These are phyloP conservation scores for Annulohypoxylon maeteangense DNA, from an alignment of 495 filamentous ascomycete genomes.

Conservation along the genomic window DNA sequence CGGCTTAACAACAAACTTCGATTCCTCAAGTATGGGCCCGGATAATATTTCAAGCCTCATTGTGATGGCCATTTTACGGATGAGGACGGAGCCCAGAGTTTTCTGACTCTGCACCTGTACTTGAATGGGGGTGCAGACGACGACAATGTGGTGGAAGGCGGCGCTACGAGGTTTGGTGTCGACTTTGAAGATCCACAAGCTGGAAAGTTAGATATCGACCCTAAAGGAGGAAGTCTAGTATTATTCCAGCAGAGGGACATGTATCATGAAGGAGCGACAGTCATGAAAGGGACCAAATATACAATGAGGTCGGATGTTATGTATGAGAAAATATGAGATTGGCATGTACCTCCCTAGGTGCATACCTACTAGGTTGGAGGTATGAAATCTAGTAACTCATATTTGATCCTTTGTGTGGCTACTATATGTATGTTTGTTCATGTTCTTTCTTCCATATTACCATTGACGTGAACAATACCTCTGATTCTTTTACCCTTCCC, in stretches of 20 bases:
- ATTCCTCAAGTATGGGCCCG: slow-evolving; percentile 78
- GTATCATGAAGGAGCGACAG: slow-evolving; percentile 76
- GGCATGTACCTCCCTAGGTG: too few relatives aligned
- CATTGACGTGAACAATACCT: neutral
- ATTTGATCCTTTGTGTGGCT: neutral
- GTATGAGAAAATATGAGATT: slow-evolving; percentile 58
- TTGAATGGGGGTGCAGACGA: slow-evolving; percentile 59
- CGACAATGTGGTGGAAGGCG: slow-evolving; percentile 59
- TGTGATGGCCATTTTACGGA: slow-evolving; percentile 76
- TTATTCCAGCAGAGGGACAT: slow-evolving; percentile 79
- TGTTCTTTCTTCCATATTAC: neutral
- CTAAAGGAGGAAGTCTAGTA: slow-evolving; percentile 74
- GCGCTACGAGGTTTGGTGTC: slow-evolving; percentile 72
- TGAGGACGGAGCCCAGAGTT: slow-evolving; percentile 68
- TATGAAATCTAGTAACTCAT: neutral
- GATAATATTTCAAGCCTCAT: slow-evolving; percentile 81
- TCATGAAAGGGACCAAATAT: slow-evolving; percentile 73
- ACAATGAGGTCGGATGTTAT: slow-evolving; percentile 82
- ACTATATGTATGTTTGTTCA: neutral
- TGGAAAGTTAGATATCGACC: slow-evolving; percentile 67
- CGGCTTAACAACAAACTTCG: slow-evolving; percentile 79
- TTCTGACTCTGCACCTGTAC: slow-evolving; percentile 85
- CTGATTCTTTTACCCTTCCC: slow-evolving; percentile 17
- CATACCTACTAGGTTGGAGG: neutral
- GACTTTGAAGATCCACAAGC: slow-evolving; percentile 48